A percentile compares a stretch with the other conserved stretches of the same genome.
phyloP scores from a whole-genome alignment of 2,329 filamentous ascomycete species.

The Fusarium sarcochroum region DNA sequence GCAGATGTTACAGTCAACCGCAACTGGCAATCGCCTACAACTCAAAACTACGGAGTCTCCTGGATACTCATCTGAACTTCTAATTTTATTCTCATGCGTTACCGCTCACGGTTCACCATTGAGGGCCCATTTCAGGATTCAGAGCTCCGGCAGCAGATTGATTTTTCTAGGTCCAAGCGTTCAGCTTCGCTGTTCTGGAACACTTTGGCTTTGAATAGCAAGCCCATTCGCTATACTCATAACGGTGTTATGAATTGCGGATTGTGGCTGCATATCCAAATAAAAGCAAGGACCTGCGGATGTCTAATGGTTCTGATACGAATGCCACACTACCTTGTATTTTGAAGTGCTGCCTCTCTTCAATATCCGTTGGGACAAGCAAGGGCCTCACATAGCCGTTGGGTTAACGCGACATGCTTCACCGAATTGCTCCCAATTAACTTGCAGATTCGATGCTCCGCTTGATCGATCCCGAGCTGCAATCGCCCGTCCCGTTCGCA shows the following conservation, averaged over 20 bases:
- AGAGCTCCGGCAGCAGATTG: constrained; percentile 1
- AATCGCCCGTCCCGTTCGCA: constrained; percentile 19
- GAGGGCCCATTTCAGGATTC: constrained; percentile 18
- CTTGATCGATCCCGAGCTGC: constrained; percentile 28
- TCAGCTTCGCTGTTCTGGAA: constrained; percentile 32
- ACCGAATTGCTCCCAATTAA: background rate
- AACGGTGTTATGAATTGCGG: background rate
- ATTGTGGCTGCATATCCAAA: constrained; percentile 12
- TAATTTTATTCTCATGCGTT: constrained; percentile 19
- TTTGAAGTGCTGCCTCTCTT: constrained; percentile 5
- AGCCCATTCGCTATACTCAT: constrained; percentile 12
- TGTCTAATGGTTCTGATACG: background rate
- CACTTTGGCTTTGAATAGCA: constrained; percentile 6
- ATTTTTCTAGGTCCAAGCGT: constrained; percentile 17
- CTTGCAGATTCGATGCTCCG: constrained; percentile 1
- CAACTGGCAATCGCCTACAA: background rate
- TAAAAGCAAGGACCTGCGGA: constrained; percentile 23
- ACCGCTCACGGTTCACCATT: constrained; percentile 7
- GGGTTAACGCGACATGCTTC: background rate
- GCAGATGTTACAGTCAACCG: constrained; percentile 2
- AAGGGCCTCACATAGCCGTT: background rate
- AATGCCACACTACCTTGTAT: background rate
- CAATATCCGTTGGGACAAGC: constrained; percentile 13
- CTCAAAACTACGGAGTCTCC: background rate
- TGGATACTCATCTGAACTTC: constrained; percentile 19